Base-by-base conservation (phyloP, 257 asterid genomes). In the Perilla frutescens region DNA sequence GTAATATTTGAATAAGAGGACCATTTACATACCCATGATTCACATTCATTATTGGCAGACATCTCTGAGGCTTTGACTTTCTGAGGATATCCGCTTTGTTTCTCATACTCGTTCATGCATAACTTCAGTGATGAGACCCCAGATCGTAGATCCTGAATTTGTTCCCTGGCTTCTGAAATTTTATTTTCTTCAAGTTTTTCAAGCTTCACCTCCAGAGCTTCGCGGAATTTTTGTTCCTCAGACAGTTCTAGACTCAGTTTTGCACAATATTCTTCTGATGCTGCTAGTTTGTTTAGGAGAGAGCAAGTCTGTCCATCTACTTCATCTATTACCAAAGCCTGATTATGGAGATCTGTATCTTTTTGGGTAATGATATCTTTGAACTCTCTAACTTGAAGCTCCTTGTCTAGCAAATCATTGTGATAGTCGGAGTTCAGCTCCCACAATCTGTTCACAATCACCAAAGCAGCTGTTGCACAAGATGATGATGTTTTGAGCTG, bases 391-490 rank as follows among this genome's bases (percentile, higher is more conserved):
- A 83, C 78, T 81, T 80, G 85, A 34, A 74, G 55, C 4, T 83
- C 85, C 85, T 87, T 83, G 48, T 80, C 74, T 70, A 65, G 76
- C 63, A 85, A 70, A 37, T 76, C 81, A 64, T 78, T 91, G 61
- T 74, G 77, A 80, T 74, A 64, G 66, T 70, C 66, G 55, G 86
- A 81, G 64, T 89, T 89, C 75, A 82, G 59, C 81, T 91, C 97
- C 78, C 81, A 83, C 75, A 92, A 79, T 87, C 96, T 67, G 79
- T 87, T 89, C 69, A 92, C 90, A 53, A 89, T 80, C 79, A 95
- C 84, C 34, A 92, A 81, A 57, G 96, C 94, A 68, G 88, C 96
- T 50, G 90, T 79, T 63, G 99, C 96, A 89, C 96, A 90, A 78
- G 83, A 79, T 39, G 97, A 84, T 54, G 96, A 56, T 57, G 65